Percentiles rank a stretch among this genome's conserved stretches.
phyloP scores from a whole-genome alignment of 2,329 filamentous ascomycete genomes.

The Ciborinia camelliae region DNA sequence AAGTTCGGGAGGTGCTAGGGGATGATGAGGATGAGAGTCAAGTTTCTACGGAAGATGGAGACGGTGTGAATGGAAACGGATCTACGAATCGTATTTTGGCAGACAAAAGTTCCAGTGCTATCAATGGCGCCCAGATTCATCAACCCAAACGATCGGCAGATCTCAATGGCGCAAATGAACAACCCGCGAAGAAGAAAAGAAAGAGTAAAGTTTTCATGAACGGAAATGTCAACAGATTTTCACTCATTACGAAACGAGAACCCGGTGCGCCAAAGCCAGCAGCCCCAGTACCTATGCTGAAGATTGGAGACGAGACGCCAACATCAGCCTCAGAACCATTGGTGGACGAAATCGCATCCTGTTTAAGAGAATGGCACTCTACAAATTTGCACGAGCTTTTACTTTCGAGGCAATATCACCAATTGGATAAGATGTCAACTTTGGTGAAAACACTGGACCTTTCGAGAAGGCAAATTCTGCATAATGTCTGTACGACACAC shows the following conservation, averaged over 20 bases:
- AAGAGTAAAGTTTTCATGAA: slow-evolving; percentile 27
- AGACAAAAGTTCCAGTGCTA: not conserved
- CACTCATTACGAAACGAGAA: slow-evolving; percentile 54
- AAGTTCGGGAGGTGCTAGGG: slow-evolving; percentile 87
- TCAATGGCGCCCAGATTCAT: not conserved
- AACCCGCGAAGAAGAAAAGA: slow-evolving; percentile 22
- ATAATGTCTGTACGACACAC: slow-evolving; percentile 85
- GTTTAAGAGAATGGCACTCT: slow-evolving; percentile 95
- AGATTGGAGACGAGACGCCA: slow-evolving; percentile 94
- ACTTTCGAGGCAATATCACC: slow-evolving; percentile 74
- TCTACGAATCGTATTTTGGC: slow-evolving; percentile 22
- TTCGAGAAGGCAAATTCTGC: slow-evolving; percentile 82
- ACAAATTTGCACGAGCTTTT: slow-evolving; percentile 92
- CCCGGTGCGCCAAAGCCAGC: slow-evolving; percentile 71
- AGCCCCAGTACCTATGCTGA: slow-evolving; percentile 93
- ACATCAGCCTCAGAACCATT: slow-evolving; percentile 85
- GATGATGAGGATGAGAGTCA: slow-evolving; percentile 56
- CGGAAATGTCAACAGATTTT: slow-evolving; percentile 38
- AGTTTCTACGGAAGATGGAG: slow-evolving; percentile 17
- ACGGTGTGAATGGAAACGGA: slow-evolving; percentile 19
- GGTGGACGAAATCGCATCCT: slow-evolving; percentile 96
- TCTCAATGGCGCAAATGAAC: slow-evolving; percentile 14
- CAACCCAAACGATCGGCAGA: not conserved
- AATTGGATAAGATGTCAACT: slow-evolving; percentile 75
- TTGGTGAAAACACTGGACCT: slow-evolving; percentile 82